phyloP scores from a whole-genome alignment of 371 early-diverging fungal species.

The Mortierella sp. region DNA sequence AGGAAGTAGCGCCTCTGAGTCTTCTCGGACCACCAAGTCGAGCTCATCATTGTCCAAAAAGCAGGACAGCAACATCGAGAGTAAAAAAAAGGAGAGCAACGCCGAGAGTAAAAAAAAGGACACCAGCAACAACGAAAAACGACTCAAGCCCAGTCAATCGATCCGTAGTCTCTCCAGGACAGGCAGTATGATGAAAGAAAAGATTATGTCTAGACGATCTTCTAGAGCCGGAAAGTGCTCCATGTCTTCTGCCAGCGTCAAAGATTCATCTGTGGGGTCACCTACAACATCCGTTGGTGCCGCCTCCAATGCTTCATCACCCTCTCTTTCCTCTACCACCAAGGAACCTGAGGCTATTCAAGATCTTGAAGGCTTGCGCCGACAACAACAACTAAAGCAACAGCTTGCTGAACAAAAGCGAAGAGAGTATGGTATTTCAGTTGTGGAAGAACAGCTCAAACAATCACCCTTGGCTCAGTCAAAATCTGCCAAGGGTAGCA shows the following conservation, averaged over 20 bases:
- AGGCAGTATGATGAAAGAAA: too few relatives aligned
- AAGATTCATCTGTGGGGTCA: background rate
- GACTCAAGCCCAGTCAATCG: too few relatives aligned
- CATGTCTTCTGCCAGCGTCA: too few relatives aligned
- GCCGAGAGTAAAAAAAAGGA: background rate
- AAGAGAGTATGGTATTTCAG: slow-evolving; percentile 18
- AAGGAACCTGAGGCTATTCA: slow-evolving; percentile 23
- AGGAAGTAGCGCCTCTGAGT: background rate
- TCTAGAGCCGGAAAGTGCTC: too few relatives aligned
- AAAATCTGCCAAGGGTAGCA: background rate
- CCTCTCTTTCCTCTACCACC: too few relatives aligned
- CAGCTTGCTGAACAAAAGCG: slow-evolving; percentile 23
- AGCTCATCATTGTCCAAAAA: background rate
- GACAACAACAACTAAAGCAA: slow-evolving; percentile 12
- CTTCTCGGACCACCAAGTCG: slow-evolving; percentile 3
- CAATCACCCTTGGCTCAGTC: background rate
- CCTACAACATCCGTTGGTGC: too few relatives aligned
- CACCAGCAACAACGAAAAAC: background rate
- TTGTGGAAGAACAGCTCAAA: background rate
- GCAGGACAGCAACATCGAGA: background rate
- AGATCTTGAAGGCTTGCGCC: slow-evolving; percentile 20
- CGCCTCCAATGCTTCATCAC: background rate
- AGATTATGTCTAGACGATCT: too few relatives aligned
- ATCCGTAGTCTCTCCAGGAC: too few relatives aligned
- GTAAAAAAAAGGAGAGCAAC: background rate